Conservation (phyloP, 2,329 filamentous ascomycete species). For the Penicillium sp. region DNA sequence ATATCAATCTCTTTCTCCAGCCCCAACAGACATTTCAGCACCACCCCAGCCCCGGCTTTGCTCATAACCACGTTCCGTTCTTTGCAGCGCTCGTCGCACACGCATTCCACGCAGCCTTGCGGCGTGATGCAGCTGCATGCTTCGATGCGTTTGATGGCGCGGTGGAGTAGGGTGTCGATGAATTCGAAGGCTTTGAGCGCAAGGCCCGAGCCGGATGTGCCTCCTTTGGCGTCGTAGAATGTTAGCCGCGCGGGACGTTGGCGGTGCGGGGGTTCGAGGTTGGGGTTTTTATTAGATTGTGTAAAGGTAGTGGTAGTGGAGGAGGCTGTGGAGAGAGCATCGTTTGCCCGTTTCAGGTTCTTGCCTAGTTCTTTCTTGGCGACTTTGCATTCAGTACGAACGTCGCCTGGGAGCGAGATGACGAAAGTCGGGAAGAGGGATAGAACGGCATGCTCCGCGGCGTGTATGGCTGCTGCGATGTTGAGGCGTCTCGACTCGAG, state of each 20-base stretch:
- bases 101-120: slow-evolving; percentile 85
- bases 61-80: slow-evolving; percentile 90
- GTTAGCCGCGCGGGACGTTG: slow-evolving; percentile 85
- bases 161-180: slow-evolving; percentile 69
- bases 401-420: slow-evolving; percentile 82
- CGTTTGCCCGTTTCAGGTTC: slow-evolving; percentile 31
- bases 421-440: slow-evolving; percentile 87
- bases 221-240: slow-evolving; percentile 94
- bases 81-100: slow-evolving; percentile 77
- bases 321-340: slow-evolving; percentile 14
- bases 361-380: slow-evolving; percentile 81
- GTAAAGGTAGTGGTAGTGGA: neutral
- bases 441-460: slow-evolving; percentile 87
- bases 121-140: slow-evolving; percentile 63
- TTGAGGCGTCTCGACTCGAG: slow-evolving; percentile 69
- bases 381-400: slow-evolving; percentile 90
- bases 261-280: slow-evolving; percentile 42
- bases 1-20: slow-evolving; percentile 77
- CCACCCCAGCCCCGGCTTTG: slow-evolving; percentile 79
- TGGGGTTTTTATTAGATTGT: neutral
- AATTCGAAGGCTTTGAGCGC: slow-evolving; percentile 93
- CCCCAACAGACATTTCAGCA: slow-evolving; percentile 71
- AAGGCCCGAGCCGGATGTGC: slow-evolving; percentile 76
- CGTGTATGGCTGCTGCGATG: slow-evolving; percentile 85
- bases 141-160: slow-evolving; percentile 73